Base-by-base conservation (phyloP, 2,329 filamentous ascomycete genomes). In the Teratosphaeriaceae sp. region DNA sequence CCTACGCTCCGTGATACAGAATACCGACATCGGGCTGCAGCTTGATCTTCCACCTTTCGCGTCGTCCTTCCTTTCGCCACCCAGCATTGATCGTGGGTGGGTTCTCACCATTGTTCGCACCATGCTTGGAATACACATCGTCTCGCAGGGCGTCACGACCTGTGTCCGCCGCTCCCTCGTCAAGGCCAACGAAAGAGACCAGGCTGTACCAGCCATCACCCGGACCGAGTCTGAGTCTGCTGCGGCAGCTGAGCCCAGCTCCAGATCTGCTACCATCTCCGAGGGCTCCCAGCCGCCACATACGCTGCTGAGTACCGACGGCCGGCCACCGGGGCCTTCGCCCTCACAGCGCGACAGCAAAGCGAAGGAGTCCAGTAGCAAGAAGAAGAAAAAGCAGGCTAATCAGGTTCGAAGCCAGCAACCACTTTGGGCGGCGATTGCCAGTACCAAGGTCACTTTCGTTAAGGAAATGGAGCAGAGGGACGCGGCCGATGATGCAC, bases 361-460 rank as follows among this genome's bases (percentile, higher is more conserved):
- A 65, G 75, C 75, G 64, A 79, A 68, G 65, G 61, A 77, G 68
- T 70, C 80, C 60, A 69, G 66, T 52, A 79, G 76, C 50, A 94
- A 92, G 68, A 92, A 88, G 70, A 84, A 86, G 69, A 80, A 85
- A 68, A 90, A 92, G 69, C 88, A 94, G 67, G 90, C 86, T 60
- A 88, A 88, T 45, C 86, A 92, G 65, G 88, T 94, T 53, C 78
- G 89, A 64, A 86, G 88, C 63, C 82, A 88, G 60, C 89, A 96
- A 68, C 89, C 89, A 38, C 78, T 96, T 52, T 96, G 89, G 89
- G 88, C 89, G 51, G 89, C 89, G 37, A 78, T 96, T 55, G 89
- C 89, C 40, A 95, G 88, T 68, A 95, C 89, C 60, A 96, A 96
- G 74, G 89, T 96, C 62, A 90, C 92, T 56, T 88, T 95, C 68